Base-by-base conservation (phyloP, 768 basidiomycete species). In the Kwoniella mangroviensis region DNA sequence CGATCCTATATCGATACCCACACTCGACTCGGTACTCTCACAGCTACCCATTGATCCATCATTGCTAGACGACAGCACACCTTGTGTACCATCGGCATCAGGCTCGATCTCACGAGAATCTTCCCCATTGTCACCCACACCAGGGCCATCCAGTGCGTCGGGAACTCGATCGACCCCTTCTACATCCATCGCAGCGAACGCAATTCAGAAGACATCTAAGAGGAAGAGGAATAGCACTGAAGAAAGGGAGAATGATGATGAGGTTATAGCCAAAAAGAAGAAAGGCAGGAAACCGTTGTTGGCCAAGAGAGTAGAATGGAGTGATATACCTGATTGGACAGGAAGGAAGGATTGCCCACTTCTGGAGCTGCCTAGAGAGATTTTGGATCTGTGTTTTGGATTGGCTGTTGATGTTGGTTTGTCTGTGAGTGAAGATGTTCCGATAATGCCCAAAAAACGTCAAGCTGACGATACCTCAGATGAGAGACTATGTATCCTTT, bases 401-500 rank as follows among this genome's bases (percentile, higher is more conserved):
- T 13, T 61, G 17, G 34, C 19, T 49, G 26, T 71, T 3, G 53
- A 62, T 19, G 63, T 71, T 26, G 40, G 70, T 57, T 26, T 65
- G 34, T 45, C 41, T 43, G 65, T 60, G 24, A 67, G 58, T 53
- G 15, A 41, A 15, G 11, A 9, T 51, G 24, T 11, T 5, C 49
- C 12, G 26, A 54, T 49, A 28, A 3, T 45, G 3, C 24, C n/a
- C 6, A 19, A 9, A 3, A 3, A 5, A 43, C 22, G 28, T 19
- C 26, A n/a, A 58, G 12, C 41, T 24, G 49, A 51, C 43, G 26
- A 55, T 43, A 24, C 12, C 57, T 57, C 54, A 76, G 75, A 22
- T 63, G 10, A 57, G 71, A 19, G 75, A 77, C 26, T 74, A 70
- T 59, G 28, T 77, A n/a, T 65, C 75, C 21, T 63, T 77, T 21